Base-by-base conservation (phyloP, 2,329 filamentous ascomycete genomes). In the Juglanconis oblonga region DNA sequence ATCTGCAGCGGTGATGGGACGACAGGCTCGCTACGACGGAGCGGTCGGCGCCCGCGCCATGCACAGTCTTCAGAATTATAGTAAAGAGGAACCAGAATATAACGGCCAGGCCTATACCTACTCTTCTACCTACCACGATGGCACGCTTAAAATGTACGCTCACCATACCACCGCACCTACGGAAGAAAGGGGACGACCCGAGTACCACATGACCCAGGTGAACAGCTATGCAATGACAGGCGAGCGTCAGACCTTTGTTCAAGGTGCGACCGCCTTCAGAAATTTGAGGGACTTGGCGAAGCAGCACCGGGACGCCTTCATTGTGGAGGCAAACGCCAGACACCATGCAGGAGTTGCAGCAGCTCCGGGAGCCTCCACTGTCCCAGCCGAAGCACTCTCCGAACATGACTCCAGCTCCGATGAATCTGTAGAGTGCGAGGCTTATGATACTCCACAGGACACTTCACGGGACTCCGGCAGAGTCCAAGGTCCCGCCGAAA, bases 171-270 rank as follows among this genome's bases (percentile, higher is more conserved):
- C 69, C 17, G 67, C 66, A n/a, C 72, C 74, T 52, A 65, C 57
- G 9, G 66, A 24, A 29, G 60, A 68, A 52, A 70, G 64, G 63
- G 70, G 62, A 65, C 71, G 52, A 52, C 73, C 71, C 6, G 71
- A 72, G 67, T 79, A 79, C 66, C 69, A 78, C 53, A 79, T 78
- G 73, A 76, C 72, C 10, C 64, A 72, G 57, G 4, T 77, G 2
- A 56, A 62, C 0, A 52, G n/a, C 2, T 77, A 47, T 40, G 58
- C 2, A 3, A 62, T 78, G 65, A 75, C 69, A 0, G 52, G 52
- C 36, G 58, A 64, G 52, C 33, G 52, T 4, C 65, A 76, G 2
- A 65, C 52, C 2, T 79, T 77, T 58, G 50, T 67, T 14, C 13
- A 70, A 56, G 77, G 75, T 17, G 70, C 68, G 8, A 69, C 68